Percentiles rank a stretch among this genome's conserved stretches.
These are phyloP conservation scores for Pyrrhoderma noxium DNA, from an alignment of 1,284 basidiomycete genomes.

Conservation along the genomic window DNA sequence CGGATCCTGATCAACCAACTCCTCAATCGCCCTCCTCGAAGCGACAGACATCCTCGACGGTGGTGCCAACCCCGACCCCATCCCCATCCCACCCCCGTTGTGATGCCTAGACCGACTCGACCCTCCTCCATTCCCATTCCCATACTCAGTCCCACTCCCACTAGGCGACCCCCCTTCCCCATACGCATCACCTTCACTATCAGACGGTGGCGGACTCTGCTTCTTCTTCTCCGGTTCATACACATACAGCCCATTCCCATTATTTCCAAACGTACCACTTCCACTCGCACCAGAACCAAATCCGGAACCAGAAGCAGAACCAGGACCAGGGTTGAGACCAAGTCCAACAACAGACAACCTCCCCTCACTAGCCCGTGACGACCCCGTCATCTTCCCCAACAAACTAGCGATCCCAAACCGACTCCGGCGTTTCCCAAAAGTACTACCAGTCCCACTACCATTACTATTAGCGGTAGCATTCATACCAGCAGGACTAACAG, in stretches of 20 bases:
- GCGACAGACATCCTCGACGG: conserved; percentile 48
- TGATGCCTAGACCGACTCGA: conserved; percentile 16
- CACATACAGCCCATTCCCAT: not conserved
- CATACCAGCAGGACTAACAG: too few species aligned
- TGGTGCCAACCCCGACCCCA: not conserved
- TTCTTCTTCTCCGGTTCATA: not conserved
- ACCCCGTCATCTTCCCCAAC: conserved; percentile 39
- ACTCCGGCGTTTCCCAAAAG: conserved; percentile 56
- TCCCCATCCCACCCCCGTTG: not conserved
- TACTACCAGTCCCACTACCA: conserved; percentile 18
- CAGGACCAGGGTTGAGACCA: too few species aligned
- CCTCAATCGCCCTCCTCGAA: conserved; percentile 64
- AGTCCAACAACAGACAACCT: not conserved
- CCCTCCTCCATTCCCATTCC: conserved; percentile 11
- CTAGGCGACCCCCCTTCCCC: conserved; percentile 9
- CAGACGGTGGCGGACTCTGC: too few species aligned
- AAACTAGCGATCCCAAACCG: conserved; percentile 58
- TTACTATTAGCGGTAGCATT: conserved; percentile 2
- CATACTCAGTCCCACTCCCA: conserved; percentile 15
- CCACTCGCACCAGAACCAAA: too few species aligned
- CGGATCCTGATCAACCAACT: conserved; percentile 69
- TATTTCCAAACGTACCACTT: not conserved
- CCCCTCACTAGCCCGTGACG: not conserved
- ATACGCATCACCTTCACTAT: not conserved
- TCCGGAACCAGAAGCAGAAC: too few species aligned